Base-by-base conservation (phyloP, 1,284 basidiomycete species). In the Xanthoconium separans region DNA sequence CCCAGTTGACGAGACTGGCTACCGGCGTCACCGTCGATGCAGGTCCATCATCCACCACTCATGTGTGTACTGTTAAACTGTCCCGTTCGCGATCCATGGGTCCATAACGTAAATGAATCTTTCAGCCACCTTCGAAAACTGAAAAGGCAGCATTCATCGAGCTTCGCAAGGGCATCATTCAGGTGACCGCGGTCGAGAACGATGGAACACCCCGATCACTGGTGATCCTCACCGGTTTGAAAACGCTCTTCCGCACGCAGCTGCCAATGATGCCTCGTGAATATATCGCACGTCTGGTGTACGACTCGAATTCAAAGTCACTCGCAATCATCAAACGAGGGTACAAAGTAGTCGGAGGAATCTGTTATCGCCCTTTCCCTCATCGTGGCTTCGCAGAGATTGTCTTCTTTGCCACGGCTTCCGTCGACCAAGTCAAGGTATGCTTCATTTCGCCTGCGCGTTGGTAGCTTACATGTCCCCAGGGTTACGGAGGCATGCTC, bases 191-290 rank as follows among this genome's bases (percentile, higher is more conserved):
- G 7, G 93, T 98, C 0, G 86, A 91, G 56, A 94, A 97, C 60
- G 90, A 96, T 65, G 80, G 82, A 20, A 74, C 84, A 43, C 87
- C 92, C 1, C 82, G 85, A 27, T 89, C 89, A 1, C 77, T 90
- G 39, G 86, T 98, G 54, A 86, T 99, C 51, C 80, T 98, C 45
- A 95, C 95, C 1, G 94, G 95, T 12, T 79, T 98, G 57, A 99
- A 98, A 75, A 96, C 94, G 24, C 85, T 99, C 24, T 99, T 99
- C 68, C 96, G 98, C 70, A 93, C 93, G 60, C 97, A 99, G 71
- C 75, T 99, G 7, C 97, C 97, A 9, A 98, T 98, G 74, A 99
- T 99, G 97, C 97, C 97, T 20, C 80, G 95, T 65, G 97, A 99
- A 70, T 99, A 99, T 66, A 99, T 99, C 61, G 93, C 97, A 1